Base-by-base conservation (phyloP, 768 basidiomycete species). In the Sistotremastrum suecicum region DNA sequence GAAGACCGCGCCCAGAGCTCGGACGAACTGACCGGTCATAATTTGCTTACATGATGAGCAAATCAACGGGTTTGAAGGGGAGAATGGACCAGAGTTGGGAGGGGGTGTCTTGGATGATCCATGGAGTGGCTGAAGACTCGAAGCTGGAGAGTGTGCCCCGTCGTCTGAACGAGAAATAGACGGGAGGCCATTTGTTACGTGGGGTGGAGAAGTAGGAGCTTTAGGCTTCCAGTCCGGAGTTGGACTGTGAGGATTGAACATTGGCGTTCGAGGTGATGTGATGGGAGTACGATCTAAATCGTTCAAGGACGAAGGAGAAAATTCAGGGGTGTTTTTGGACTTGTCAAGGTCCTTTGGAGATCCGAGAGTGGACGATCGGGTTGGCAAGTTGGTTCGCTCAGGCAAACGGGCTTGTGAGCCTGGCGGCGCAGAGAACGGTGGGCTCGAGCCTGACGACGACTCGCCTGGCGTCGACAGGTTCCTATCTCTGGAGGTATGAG, bases 21-120 rank as follows among this genome's bases (percentile, higher is more conserved):
- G 76, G 34, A 99, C 95, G 63, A 97, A 98, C 41, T 92, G 90
- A 8, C 95, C 94, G 50, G 90, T 83, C 78, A 97, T 85, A 36
- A 77, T 64, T 57, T 80, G 79, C 37, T 78, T 79, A 56, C 85
- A 87, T 8, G 85, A 75, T 29, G 80, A 76, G 57, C 85, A 88
- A 62, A 74, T 69, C 10, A 43, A 42, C 36, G 47, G 20, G 20
- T 20, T 38, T 12, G 47, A 43, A 10, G 37, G 12, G 3, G 50
- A 34, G 5, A 42, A 38, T 37, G 48, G 20, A 33, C 46, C n/a
- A 30, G 41, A 37, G n/a, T 39, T 30, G 20, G 20, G 20, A 20
- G 20, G 20, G 20, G 20, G 20, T 20, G 20, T 20, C 20, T 20
- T 20, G 20, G 20, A 20, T 20, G 20, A 20, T 20, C 20, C 20